Evolutionary conservation across 371 early-diverging fungal genomes (phyloP).

Genomic region (Mortierella sp.): DNA sequence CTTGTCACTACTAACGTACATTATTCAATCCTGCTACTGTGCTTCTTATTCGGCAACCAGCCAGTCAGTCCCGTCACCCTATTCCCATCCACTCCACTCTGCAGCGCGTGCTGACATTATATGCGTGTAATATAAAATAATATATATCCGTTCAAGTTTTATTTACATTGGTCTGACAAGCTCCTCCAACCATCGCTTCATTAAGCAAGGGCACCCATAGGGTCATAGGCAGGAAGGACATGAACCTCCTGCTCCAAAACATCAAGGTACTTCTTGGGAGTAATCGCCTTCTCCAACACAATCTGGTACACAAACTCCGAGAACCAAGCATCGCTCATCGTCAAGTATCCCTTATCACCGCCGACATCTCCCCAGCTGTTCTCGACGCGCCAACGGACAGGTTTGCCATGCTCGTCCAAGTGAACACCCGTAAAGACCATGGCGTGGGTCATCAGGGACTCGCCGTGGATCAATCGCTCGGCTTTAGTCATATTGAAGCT

Average conservation of each 20-base stretch:
- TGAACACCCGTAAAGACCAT: slow-evolving; percentile 91
- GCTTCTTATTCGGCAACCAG: too few relatives aligned
- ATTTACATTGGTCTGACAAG: not conserved
- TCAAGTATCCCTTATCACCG: slow-evolving; percentile 84
- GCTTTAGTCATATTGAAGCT: slow-evolving; percentile 76
- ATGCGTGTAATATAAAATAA: too few relatives aligned
- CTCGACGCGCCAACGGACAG: slow-evolving; percentile 86
- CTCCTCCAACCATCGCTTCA: not conserved
- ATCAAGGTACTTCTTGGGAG: slow-evolving; percentile 70
- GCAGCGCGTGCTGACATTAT: too few relatives aligned
- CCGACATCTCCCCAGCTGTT: slow-evolving; percentile 82
- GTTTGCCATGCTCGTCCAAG: slow-evolving; percentile 69
- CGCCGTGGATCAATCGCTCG: slow-evolving; percentile 80
- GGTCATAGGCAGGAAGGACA: slow-evolving; percentile 84
- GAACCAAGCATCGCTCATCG: slow-evolving; percentile 89
- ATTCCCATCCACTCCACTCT: not conserved
- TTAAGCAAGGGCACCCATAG: slow-evolving; percentile 75
- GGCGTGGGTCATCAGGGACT: slow-evolving; percentile 87
- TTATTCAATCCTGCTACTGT: too few relatives aligned
- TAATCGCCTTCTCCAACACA: slow-evolving; percentile 76
- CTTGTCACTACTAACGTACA: too few relatives aligned
- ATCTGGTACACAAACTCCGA: slow-evolving; percentile 86
- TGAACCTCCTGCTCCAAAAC: slow-evolving; percentile 74
- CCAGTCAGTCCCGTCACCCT: too few relatives aligned
- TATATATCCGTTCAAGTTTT: not conserved